Evolutionary conservation across 192 early-diverging fungal species (phyloP).

Genomic region (Podila verticillata): DNA sequence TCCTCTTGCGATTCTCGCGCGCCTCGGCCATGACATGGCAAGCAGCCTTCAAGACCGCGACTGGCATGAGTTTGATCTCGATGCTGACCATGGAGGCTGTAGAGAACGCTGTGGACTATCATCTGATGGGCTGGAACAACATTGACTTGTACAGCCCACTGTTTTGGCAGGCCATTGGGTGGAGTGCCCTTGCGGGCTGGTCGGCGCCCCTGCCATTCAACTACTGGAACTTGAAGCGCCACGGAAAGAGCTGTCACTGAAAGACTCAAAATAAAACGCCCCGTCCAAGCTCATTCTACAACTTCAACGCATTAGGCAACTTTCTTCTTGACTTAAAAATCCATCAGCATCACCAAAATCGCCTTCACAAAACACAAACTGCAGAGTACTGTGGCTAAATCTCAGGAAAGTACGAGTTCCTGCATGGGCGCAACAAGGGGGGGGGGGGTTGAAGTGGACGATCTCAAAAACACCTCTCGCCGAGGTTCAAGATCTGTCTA

Average conservation of each 20-base stretch:
- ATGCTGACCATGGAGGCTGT: constrained; percentile 66
- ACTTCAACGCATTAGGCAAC: too few relatives aligned
- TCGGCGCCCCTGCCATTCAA: constrained; percentile 65
- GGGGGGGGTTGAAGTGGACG: too few relatives aligned
- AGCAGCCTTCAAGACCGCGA: constrained; percentile 60
- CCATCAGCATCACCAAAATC: too few relatives aligned
- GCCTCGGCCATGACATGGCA: constrained; percentile 27
- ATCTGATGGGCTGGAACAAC: constrained; percentile 60
- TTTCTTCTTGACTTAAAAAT: too few relatives aligned
- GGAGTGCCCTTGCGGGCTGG: constrained; percentile 55
- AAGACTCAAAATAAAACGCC: neutral
- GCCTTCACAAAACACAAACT: too few relatives aligned
- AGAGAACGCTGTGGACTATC: constrained; percentile 64
- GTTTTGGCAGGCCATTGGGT: constrained; percentile 57
- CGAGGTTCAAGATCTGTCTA: too few relatives aligned
- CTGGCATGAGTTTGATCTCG: constrained; percentile 65
- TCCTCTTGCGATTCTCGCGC: constrained; percentile 42
- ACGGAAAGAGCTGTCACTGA: constrained; percentile 65
- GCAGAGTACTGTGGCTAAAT: too few relatives aligned
- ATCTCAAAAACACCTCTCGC: too few relatives aligned
- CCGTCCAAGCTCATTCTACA: too few relatives aligned
- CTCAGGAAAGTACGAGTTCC: too few relatives aligned
- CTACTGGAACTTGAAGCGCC: constrained; percentile 60
- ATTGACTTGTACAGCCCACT: constrained; percentile 51
- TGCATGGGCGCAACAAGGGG: too few relatives aligned